Conservation (phyloP, 2,329 filamentous ascomycete genomes). For the Xylaria hypoxylon region DNA sequence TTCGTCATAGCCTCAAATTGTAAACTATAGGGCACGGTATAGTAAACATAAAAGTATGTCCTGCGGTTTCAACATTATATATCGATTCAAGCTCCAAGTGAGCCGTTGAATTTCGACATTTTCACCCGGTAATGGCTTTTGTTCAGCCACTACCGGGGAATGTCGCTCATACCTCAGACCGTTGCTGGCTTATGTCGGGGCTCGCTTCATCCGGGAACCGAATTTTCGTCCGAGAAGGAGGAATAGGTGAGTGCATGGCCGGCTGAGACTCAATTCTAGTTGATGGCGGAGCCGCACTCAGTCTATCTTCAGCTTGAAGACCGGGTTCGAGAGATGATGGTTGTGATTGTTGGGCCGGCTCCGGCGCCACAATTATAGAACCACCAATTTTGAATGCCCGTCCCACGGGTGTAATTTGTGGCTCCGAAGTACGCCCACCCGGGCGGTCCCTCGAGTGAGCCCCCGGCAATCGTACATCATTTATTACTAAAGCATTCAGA, state of each 20-base stretch:
- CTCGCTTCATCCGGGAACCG: slow-evolving; percentile 58
- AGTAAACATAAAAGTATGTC: not conserved
- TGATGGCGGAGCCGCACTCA: slow-evolving; percentile 4
- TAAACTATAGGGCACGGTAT: not conserved
- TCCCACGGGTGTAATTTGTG: slow-evolving; percentile 41
- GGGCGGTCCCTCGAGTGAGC: slow-evolving; percentile 40
- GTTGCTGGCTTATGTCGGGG: not conserved
- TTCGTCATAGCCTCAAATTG: too few species aligned
- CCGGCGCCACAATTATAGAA: slow-evolving; percentile 49
- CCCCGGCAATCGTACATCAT: slow-evolving; percentile 31
- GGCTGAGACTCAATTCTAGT: slow-evolving; percentile 33
- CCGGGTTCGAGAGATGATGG: slow-evolving; percentile 3
- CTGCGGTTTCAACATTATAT: not conserved
- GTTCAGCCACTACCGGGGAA: not conserved
- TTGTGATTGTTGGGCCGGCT: slow-evolving; percentile 8
- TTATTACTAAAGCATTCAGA: not conserved
- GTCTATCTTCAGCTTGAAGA: slow-evolving; percentile 12
- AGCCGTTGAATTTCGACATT: not conserved
- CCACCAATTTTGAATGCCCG: slow-evolving; percentile 58
- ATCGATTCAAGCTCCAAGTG: not conserved
- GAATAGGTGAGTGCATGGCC: slow-evolving; percentile 23
- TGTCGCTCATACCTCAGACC: not conserved
- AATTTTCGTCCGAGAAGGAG: slow-evolving; percentile 54
- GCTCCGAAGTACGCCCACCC: slow-evolving; percentile 31
- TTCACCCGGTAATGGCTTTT: not conserved